Percentiles rank a stretch among this genome's conserved stretches.
phyloP scores from a whole-genome alignment of 257 asterid species.

The Knoxia roxburghii region DNA sequence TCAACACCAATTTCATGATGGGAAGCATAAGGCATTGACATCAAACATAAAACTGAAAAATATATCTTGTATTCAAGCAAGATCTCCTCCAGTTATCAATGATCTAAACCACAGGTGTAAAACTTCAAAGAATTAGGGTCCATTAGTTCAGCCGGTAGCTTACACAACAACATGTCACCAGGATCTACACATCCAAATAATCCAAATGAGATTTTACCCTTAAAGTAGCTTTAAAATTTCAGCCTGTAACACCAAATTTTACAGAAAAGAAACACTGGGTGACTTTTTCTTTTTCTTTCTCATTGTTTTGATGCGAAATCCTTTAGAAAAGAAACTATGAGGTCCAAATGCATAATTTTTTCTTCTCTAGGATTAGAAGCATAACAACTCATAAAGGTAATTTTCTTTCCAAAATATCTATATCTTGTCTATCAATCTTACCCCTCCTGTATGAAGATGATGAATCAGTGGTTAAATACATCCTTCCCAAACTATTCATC shows the following conservation, averaged over 20 bases:
- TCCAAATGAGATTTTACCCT: background rate
- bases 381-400: background rate
- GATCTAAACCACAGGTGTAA: background rate
- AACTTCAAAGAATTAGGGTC: background rate
- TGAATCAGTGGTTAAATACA: no score
- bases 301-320: background rate
- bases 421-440: no score
- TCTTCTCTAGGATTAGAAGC: background rate
- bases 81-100: background rate
- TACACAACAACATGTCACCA: background rate
- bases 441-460: no score
- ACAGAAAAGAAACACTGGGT: no score
- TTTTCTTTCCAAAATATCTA: no score
- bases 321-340: background rate
- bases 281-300: no score
- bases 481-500: no score
- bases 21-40: background rate
- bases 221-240: no score
- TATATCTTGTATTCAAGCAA: background rate
- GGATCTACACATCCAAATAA: background rate
- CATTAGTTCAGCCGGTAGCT: background rate
- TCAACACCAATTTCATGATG: background rate
- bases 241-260: no score
- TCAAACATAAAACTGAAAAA: background rate
- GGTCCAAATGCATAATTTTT: background rate